phyloP scores from a whole-genome alignment of 1,284 basidiomycete species.

The Ceratobasidium sp. region DNA sequence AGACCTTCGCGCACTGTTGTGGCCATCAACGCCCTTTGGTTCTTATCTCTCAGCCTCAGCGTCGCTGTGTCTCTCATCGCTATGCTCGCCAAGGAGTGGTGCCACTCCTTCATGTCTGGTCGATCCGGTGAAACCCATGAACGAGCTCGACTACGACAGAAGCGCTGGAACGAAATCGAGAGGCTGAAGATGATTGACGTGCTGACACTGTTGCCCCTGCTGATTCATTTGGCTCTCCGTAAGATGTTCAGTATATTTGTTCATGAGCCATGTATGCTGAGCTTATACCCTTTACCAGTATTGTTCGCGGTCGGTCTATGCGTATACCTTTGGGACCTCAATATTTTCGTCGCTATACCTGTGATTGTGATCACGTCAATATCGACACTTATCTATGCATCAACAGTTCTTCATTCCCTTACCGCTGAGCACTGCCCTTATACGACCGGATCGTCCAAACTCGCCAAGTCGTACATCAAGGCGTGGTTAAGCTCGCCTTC shows the following conservation, averaged over 20 bases:
- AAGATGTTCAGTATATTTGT: background rate
- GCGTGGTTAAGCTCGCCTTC: background rate
- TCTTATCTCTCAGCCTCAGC: constrained; percentile 1
- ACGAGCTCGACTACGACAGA: constrained; percentile 15
- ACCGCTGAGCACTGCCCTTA: constrained; percentile 5
- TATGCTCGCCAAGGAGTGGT: constrained; percentile 33
- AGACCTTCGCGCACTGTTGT: background rate
- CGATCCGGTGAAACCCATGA: constrained; percentile 7
- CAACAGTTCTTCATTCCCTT: background rate
- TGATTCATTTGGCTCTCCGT: constrained; percentile 20
- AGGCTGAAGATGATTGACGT: background rate
- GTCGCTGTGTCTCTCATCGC: background rate
- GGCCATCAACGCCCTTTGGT: constrained; percentile 21
- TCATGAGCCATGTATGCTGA: background rate
- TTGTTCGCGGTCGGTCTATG: constrained; percentile 29
- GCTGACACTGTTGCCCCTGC: background rate
- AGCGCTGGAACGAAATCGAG: constrained; percentile 17
- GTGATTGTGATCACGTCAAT: constrained; percentile 7
- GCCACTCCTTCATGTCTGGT: constrained; percentile 5
- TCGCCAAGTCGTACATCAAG: background rate
- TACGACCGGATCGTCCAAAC: constrained; percentile 15
- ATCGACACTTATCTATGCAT: background rate
- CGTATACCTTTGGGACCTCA: constrained; percentile 27
- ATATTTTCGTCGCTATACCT: constrained; percentile 6
- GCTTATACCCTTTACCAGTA: background rate